These are phyloP conservation scores for Mortierella sp. DNA, from an alignment of 371 early-diverging fungal genomes.

Conservation along the genomic window DNA sequence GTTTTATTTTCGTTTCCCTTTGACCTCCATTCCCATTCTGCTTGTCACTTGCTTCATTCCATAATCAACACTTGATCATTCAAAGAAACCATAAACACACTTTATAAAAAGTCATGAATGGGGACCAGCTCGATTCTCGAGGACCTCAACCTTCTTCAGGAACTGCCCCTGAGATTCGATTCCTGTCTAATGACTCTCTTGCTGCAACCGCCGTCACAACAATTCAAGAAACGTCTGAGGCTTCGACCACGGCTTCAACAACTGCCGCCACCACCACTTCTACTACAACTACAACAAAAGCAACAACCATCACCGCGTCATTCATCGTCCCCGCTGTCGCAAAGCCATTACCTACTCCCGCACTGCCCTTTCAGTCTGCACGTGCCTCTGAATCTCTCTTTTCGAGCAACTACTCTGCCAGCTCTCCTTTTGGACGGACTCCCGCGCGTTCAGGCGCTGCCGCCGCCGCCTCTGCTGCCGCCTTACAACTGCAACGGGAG, in stretches of 20 bases:
- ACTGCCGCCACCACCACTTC: background rate
- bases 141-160: slow-evolving; percentile 2
- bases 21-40: background rate
- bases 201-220: background rate
- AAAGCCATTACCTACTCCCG: slow-evolving; percentile 38
- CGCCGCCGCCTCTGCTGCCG: slow-evolving; percentile 48
- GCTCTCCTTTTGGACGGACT: slow-evolving; percentile 18
- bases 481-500: slow-evolving; percentile 40
- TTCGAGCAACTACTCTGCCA: slow-evolving; percentile 20
- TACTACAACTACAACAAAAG: slow-evolving; percentile 14
- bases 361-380: slow-evolving; percentile 50
- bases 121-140: slow-evolving; percentile 13
- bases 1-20: too few relatives aligned
- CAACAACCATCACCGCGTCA: slow-evolving; percentile 37
- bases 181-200: background rate
- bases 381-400: slow-evolving; percentile 48
- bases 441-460: slow-evolving; percentile 37
- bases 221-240: background rate
- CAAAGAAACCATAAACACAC: background rate
- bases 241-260: background rate
- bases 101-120: slow-evolving; percentile 16
- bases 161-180: background rate
- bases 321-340: slow-evolving; percentile 45
- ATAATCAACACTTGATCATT: background rate
- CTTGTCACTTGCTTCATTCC: background rate